Percentiles rank a stretch among this genome's conserved stretches.
These are phyloP conservation scores for Colletotrichum chrysophilum DNA, from an alignment of 2,329 filamentous ascomycete species.

Conservation along the genomic window DNA sequence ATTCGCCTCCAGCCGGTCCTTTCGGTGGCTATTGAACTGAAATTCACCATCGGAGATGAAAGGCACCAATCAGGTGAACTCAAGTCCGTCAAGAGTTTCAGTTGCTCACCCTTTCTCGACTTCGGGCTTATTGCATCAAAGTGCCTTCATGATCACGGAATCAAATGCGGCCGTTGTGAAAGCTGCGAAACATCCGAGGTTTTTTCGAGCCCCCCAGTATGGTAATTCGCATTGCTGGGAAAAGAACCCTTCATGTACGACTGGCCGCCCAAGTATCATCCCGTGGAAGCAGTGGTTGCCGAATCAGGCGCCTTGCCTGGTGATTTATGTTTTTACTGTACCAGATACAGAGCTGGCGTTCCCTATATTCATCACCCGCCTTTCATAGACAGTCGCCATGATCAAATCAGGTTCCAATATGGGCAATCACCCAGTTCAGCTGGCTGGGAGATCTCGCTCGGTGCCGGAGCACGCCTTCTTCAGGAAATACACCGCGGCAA, in stretches of 20 bases:
- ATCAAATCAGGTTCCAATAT: not conserved
- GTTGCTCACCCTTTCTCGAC: not conserved
- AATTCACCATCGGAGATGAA: not conserved
- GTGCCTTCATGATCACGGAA: not conserved
- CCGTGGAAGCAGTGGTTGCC: not conserved
- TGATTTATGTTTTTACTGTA: not conserved
- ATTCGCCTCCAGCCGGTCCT: not conserved
- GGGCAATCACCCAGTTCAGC: not conserved
- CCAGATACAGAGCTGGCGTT: not conserved
- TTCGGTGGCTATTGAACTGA: not conserved
- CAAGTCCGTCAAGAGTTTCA: not conserved
- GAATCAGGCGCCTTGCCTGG: not conserved
- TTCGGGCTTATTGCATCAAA: not conserved
- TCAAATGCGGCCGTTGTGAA: not conserved
- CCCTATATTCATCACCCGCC: not conserved
- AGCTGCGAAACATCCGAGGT: not conserved
- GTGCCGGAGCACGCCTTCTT: not conserved
- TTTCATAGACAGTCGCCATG: not conserved
- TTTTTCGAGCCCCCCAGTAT: not conserved
- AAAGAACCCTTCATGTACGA: not conserved
- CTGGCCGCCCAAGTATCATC: not conserved
- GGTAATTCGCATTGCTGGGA: not conserved
- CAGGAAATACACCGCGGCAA: not conserved
- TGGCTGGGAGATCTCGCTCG: not conserved
- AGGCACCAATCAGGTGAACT: accelerated